phyloP scores from a whole-genome alignment of 306 rosid genomes.

The Albizia julibrissin region DNA sequence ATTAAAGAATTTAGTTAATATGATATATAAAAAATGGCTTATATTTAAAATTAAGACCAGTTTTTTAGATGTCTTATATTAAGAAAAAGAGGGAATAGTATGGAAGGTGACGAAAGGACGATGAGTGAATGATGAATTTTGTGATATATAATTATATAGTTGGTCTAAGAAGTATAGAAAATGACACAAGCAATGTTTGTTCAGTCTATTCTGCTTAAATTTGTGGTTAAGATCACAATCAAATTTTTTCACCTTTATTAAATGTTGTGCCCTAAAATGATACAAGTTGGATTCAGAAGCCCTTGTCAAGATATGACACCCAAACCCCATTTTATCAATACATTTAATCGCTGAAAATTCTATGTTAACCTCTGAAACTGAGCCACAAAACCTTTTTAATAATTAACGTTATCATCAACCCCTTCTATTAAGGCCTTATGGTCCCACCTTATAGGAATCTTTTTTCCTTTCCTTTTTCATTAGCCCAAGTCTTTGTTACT shows the following conservation, averaged over 20 bases:
- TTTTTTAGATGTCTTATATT: too few relatives aligned
- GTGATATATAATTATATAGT: too few relatives aligned
- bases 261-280: not conserved
- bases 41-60: too few relatives aligned
- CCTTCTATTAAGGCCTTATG: constrained; percentile 1
- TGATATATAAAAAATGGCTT: too few relatives aligned
- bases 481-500: not conserved
- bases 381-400: not conserved
- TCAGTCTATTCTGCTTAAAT: not conserved
- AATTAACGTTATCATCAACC: constrained; percentile 4
- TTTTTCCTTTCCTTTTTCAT: not conserved
- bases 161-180: not conserved
- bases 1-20: too few relatives aligned
- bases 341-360: constrained; percentile 7
- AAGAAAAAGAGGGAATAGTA: not conserved
- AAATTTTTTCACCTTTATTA: not conserved
- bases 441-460: not conserved
- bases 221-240: not conserved
- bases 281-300: not conserved
- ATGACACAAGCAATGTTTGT: not conserved
- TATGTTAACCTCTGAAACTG: constrained; percentile 11
- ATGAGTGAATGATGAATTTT: not conserved
- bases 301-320: constrained; percentile 9
- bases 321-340: not conserved
- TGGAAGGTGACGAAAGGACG: not conserved